phyloP scores from a whole-genome alignment of 441 rosid species.

The Brassica hybrid region DNA sequence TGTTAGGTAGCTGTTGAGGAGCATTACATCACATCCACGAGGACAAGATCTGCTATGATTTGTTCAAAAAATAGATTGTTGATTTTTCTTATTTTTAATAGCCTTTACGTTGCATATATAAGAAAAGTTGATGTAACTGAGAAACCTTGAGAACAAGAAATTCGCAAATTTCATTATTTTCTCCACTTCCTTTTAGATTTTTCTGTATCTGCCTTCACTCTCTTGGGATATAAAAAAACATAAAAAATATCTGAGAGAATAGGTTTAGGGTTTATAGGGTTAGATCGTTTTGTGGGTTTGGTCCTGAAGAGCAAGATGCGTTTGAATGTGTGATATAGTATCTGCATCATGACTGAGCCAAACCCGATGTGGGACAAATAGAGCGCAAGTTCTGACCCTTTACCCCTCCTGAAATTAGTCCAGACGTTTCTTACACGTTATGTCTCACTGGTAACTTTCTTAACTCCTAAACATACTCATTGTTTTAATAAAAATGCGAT shows the following conservation, averaged over 20 bases:
- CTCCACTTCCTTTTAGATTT: neutral
- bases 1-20: neutral
- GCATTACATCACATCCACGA: neutral
- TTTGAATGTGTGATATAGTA: neutral
- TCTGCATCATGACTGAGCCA: slow-evolving; percentile 7
- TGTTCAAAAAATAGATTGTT: neutral
- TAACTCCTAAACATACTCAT: neutral
- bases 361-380: neutral
- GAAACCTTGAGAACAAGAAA: neutral
- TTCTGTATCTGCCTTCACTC: neutral
- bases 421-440: neutral
- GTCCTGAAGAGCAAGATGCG: neutral
- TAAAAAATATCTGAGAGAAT: too few species aligned
- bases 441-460: neutral
- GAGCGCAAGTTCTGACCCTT: neutral
- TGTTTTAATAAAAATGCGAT: neutral
- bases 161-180: neutral
- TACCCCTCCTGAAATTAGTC: neutral
- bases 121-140: neutral
- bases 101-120: neutral
- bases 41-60: neutral
- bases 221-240: neutral
- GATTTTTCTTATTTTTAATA: neutral
- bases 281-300: neutral
- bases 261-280: too few species aligned